phyloP scores from a whole-genome alignment of 2,329 filamentous ascomycete species.

The Onygenales sp. region DNA sequence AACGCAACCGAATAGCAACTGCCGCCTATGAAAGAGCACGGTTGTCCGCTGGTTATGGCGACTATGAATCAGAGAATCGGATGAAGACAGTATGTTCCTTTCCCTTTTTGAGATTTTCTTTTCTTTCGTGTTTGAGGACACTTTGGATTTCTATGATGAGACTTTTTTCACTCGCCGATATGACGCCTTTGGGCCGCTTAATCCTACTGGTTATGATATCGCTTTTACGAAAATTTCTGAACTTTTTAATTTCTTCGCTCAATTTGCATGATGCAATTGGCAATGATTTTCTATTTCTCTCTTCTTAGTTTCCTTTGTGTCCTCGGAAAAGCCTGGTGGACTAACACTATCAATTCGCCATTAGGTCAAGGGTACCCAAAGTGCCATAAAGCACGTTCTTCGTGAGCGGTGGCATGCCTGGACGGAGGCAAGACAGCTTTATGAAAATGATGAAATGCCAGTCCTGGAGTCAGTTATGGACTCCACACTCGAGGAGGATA shows the following conservation, averaged over 20 bases:
- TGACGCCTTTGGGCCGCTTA: slow-evolving; percentile 20
- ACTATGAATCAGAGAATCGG: slow-evolving; percentile 54
- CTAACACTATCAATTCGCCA: slow-evolving; percentile 2
- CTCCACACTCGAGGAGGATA: slow-evolving; percentile 3
- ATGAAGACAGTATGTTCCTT: slow-evolving; percentile 53
- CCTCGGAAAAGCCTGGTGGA: not conserved
- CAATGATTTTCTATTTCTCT: not conserved
- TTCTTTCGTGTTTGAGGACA: not conserved
- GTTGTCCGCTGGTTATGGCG: slow-evolving; percentile 63
- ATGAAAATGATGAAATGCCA: slow-evolving; percentile 19
- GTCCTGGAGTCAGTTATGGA: slow-evolving; percentile 5
- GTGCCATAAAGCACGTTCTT: slow-evolving; percentile 71
- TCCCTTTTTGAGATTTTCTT: not conserved
- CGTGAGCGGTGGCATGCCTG: slow-evolving; percentile 85
- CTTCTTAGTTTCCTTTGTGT: not conserved
- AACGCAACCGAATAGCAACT: slow-evolving; percentile 83
- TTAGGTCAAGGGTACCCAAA: slow-evolving; percentile 69
- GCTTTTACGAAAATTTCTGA: slow-evolving; percentile 14
- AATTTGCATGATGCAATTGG: slow-evolving; percentile 1
- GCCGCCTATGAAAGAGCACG: slow-evolving; percentile 59
- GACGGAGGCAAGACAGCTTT: slow-evolving; percentile 36
- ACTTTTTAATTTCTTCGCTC: not conserved
- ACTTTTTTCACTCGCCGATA: slow-evolving; percentile 23
- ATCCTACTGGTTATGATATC: slow-evolving; percentile 16
- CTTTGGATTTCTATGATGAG: slow-evolving; percentile 14